These are phyloP conservation scores for Rhizopogon rudus DNA, from an alignment of 768 basidiomycete genomes.

Conservation along the genomic window DNA sequence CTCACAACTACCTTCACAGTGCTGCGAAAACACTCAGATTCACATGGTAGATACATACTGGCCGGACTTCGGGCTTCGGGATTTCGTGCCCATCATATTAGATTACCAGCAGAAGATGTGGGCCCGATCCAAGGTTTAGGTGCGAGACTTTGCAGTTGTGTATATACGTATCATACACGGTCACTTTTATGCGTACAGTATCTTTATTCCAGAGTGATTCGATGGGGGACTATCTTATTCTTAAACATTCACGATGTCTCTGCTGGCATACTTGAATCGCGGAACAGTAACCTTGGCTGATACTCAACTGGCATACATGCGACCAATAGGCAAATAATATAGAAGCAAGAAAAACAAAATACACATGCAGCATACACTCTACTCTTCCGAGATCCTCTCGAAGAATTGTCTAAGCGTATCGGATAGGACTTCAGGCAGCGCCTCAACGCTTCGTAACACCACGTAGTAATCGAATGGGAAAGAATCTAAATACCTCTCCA, in stretches of 20 bases:
- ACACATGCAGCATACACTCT: slow-evolving; percentile 14
- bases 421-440: slow-evolving; percentile 84
- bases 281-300: too few relatives aligned
- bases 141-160: slow-evolving; percentile 20
- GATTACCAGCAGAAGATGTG: slow-evolving; percentile 70
- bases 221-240: too few relatives aligned
- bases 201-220: too few relatives aligned
- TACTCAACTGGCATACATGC: neutral
- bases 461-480: slow-evolving; percentile 99
- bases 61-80: slow-evolving; percentile 88
- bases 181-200: too few relatives aligned
- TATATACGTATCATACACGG: too few relatives aligned
- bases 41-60: slow-evolving; percentile 84
- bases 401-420: slow-evolving; percentile 91
- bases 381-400: slow-evolving; percentile 74
- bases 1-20: slow-evolving; percentile 36
- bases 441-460: slow-evolving; percentile 85
- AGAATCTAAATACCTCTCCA: slow-evolving; percentile 87
- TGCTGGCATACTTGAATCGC: too few relatives aligned
- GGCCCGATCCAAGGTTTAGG: slow-evolving; percentile 32
- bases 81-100: slow-evolving; percentile 83
- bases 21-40: slow-evolving; percentile 77
- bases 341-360: neutral
- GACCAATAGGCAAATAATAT: neutral
- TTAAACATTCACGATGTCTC: too few relatives aligned